Percentiles rank a stretch among this genome's conserved stretches.
These are phyloP conservation scores for Pseudognaphalium luteoalbum DNA, from an alignment of 129 eudicot genomes.

Conservation along the genomic window DNA sequence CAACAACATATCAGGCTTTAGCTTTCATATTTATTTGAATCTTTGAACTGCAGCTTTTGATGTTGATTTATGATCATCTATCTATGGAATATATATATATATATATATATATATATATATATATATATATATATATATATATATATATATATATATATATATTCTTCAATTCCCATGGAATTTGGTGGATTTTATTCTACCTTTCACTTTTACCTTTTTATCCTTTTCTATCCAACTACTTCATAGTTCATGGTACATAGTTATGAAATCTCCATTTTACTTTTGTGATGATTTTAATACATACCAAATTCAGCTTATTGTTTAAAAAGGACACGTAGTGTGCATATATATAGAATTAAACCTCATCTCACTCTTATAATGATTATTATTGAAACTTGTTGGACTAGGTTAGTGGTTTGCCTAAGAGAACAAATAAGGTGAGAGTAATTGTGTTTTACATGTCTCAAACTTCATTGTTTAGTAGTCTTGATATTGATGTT, in stretches of 20 bases:
- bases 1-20: conserved; percentile 29
- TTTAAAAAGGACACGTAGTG: no score
- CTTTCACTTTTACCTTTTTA: conserved; percentile 4
- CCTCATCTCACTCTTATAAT: no score
- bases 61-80: conserved; percentile 28
- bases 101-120: no score
- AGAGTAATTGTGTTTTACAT: not conserved
- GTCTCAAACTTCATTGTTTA: not conserved
- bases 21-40: conserved; percentile 12
- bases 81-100: no score
- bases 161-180: not conserved
- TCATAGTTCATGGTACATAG: not conserved
- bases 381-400: not conserved
- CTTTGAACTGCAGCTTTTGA: conserved; percentile 35
- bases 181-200: not conserved
- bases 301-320: not conserved
- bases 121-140: no score
- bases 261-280: no score
- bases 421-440: not conserved
- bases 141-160: no score
- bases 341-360: no score
- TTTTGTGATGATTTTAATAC: no score
- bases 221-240: not conserved
- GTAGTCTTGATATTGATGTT: not conserved
- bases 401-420: not conserved